Percentiles rank a stretch among this genome's conserved stretches.
phyloP scores from a whole-genome alignment of 139 green algal species.

The Micromonas pusilla region DNA sequence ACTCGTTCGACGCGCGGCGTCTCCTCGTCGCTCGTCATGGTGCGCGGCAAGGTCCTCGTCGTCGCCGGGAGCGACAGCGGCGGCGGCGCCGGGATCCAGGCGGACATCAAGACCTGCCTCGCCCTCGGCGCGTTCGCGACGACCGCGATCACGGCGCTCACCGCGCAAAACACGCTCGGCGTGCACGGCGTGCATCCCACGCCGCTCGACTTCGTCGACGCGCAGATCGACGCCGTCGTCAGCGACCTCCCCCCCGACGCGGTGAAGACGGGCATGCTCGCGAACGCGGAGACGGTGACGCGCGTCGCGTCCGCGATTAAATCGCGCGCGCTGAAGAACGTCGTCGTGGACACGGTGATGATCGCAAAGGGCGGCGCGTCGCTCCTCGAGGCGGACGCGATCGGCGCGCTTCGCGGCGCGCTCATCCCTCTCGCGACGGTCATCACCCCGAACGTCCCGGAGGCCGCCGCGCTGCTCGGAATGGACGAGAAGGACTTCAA shows the following conservation, averaged over 20 bases:
- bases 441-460: slow-evolving; percentile 86
- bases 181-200: slow-evolving; percentile 64
- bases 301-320: neutral
- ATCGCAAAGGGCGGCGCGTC: slow-evolving; percentile 2
- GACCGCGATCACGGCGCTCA: slow-evolving; percentile 81
- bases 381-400: slow-evolving; percentile 41
- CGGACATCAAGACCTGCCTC: slow-evolving; percentile 47
- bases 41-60: neutral
- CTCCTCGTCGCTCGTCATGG: too few relatives aligned
- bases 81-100: slow-evolving; percentile 90
- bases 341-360: slow-evolving; percentile 21
- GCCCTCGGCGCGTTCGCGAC: slow-evolving; percentile 65
- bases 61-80: slow-evolving; percentile 88
- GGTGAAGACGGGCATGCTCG: slow-evolving; percentile 94
- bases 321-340: neutral
- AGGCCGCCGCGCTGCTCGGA: slow-evolving; percentile 72
- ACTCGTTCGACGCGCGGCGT: too few relatives aligned
- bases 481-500: neutral
- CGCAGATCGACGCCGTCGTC: slow-evolving; percentile 77
- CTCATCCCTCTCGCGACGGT: slow-evolving; percentile 73
- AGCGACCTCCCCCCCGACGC: slow-evolving; percentile 70
- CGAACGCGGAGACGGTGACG: slow-evolving; percentile 40
- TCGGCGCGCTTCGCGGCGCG: slow-evolving; percentile 24
- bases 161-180: slow-evolving; percentile 85
- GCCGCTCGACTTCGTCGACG: slow-evolving; percentile 52